phyloP scores from a whole-genome alignment of 2,329 filamentous ascomycete genomes.

The Pseudopithomyces chartarum region DNA sequence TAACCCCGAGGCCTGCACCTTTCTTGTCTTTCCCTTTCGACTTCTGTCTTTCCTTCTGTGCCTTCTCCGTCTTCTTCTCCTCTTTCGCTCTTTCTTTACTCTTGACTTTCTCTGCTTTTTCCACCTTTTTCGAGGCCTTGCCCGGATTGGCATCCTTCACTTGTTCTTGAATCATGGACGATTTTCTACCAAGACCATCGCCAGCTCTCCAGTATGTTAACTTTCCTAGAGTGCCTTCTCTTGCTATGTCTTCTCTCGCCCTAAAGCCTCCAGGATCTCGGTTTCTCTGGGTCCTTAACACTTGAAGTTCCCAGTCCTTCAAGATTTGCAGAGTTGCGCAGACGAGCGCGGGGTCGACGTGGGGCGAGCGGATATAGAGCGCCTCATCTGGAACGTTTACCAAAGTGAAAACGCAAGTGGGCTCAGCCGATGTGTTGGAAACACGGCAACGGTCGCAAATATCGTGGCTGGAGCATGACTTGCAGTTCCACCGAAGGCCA shows the following conservation, averaged over 20 bases:
- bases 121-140: background rate
- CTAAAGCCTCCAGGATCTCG: slow-evolving; percentile 24
- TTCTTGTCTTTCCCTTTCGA: background rate
- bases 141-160: background rate
- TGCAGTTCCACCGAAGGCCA: slow-evolving; percentile 35
- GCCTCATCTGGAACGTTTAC: slow-evolving; percentile 36
- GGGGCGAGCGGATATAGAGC: slow-evolving; percentile 28
- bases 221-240: slow-evolving; percentile 28
- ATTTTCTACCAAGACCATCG: background rate
- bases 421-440: slow-evolving; percentile 14
- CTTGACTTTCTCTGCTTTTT: background rate
- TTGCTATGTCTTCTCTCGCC: slow-evolving; percentile 24
- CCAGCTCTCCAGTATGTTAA: slow-evolving; percentile 28
- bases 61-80: background rate
- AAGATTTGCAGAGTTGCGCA: slow-evolving; percentile 38
- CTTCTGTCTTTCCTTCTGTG: background rate
- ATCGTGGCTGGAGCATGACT: slow-evolving; percentile 29
- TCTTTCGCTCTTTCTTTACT: background rate
- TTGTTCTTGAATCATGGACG: background rate
- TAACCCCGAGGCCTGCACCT: background rate
- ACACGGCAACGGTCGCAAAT: slow-evolving; percentile 28
- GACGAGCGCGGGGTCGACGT: slow-evolving; percentile 32
- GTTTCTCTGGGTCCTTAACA: slow-evolving; percentile 26
- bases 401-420: slow-evolving; percentile 26
- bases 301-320: slow-evolving; percentile 41